A percentile compares a stretch with the other conserved stretches of the same genome.
These are phyloP conservation scores for Pythium oligandrum DNA, from an alignment of 352 stramenopile genomes.

Conservation along the genomic window DNA sequence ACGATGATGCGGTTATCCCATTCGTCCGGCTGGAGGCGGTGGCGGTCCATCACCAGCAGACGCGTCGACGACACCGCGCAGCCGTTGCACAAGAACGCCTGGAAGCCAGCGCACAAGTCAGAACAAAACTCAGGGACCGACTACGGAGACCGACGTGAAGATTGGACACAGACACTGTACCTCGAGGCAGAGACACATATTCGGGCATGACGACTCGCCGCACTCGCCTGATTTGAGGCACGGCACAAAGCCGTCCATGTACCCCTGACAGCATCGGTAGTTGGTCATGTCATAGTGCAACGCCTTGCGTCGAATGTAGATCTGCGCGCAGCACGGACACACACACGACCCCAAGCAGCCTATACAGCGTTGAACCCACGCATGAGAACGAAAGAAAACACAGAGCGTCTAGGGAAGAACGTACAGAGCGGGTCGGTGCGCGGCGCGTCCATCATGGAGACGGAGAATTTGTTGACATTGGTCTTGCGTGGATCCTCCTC, in stretches of 20 bases:
- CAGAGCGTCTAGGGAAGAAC: conserved; percentile 5
- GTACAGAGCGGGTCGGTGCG: conserved; percentile 79
- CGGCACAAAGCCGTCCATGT: conserved; percentile 88
- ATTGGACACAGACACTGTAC: conserved; percentile 15
- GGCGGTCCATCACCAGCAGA: conserved; percentile 89
- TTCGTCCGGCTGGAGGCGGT: conserved; percentile 86
- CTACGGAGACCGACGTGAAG: background rate
- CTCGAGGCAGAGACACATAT: conserved; percentile 90
- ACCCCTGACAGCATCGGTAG: conserved; percentile 92
- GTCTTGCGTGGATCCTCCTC: conserved; percentile 61
- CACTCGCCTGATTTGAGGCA: conserved; percentile 81
- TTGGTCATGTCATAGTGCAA: conserved; percentile 91
- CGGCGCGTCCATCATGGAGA: conserved; percentile 87
- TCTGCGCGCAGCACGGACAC: conserved; percentile 87
- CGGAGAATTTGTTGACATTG: conserved; percentile 74
- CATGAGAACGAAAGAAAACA: background rate
- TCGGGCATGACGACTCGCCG: conserved; percentile 83
- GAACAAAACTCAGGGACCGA: no score
- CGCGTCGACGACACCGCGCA: conserved; percentile 88
- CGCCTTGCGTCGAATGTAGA: conserved; percentile 88
- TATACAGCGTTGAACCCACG: conserved; percentile 5
- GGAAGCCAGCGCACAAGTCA: background rate
- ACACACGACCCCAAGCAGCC: conserved; percentile 69
- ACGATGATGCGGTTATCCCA: conserved; percentile 94
- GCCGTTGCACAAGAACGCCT: conserved; percentile 84